Evolutionary conservation across 768 basidiomycete species (phyloP), one percentile per base, ranked within the genome.

Genomic region (Neoboletus magnificus): DNA sequence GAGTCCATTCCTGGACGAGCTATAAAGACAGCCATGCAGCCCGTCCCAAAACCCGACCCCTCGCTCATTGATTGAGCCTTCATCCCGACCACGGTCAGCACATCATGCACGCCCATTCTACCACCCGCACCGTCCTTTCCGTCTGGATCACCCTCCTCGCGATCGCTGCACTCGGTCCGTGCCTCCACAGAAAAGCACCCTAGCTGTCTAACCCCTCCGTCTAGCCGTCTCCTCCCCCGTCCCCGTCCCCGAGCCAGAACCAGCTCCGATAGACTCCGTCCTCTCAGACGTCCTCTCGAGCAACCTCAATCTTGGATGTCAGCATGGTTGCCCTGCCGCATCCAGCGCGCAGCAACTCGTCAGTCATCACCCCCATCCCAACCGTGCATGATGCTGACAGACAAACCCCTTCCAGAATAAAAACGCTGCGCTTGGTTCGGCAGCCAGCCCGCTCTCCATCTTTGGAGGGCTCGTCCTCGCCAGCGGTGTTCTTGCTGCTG

Each of bases 261-360:
- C 66, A 22, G 57, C 59, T 15, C 67, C 68, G 12, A 60, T 70
- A 53, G 68, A 70, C 32, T 13, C 65, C 5, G 23, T 2, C 2
- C 29, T 65, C n/a, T 40, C 66, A 8, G 13, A 52, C 5, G 39
- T 62, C 52, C 12, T 70, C 5, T 48, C 58, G 23, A 71, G 53
- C 41, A 71, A 72, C 53, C 49, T 59, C 22, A 65, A 69, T 27
- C 50, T 67, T 12, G 59, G 42, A 15, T 71, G 69, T 39, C 36
- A 45, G 16, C 32, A 71, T 5, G 69, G 65, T 29, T 72, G 71
- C 29, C 2, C 48, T 1, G 60, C 35, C 0, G 50, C 68, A 20
- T 48, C 54, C 4, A 63, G 62, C 41, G 59, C 52, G 22, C 60
- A 68, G 32, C 62, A 63, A 6, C 58, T 62, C 23, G 69, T 71